A percentile compares a stretch with the other conserved stretches of the same genome.
phyloP scores from a whole-genome alignment of 495 filamentous ascomycete species.

The Durotheca rogersii region DNA sequence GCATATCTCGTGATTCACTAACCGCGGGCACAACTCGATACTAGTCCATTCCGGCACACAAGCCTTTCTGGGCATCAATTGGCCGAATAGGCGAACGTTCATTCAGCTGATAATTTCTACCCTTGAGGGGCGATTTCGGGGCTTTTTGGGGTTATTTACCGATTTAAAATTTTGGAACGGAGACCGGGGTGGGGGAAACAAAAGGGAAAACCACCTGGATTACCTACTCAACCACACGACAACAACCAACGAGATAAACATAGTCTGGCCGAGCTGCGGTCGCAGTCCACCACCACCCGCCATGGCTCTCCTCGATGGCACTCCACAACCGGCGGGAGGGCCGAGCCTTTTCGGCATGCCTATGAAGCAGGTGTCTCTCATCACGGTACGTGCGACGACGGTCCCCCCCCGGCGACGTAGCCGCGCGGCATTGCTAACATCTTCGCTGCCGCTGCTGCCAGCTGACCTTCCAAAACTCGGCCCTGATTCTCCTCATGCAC shows the following conservation, averaged over 20 bases:
- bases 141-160: no score
- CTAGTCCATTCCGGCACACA: no score
- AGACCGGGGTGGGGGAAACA: no score
- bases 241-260: conserved; percentile 3
- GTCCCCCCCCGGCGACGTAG: not conserved
- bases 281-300: conserved; percentile 8
- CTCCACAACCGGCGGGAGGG: conserved; percentile 40
- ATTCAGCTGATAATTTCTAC: conserved; percentile 4
- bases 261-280: not conserved
- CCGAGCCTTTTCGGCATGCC: conserved; percentile 62
- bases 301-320: conserved; percentile 43
- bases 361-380: conserved; percentile 75
- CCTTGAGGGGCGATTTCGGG: not conserved
- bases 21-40: no score
- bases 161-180: no score
- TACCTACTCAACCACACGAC: no score
- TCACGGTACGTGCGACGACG: conserved; percentile 60
- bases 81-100: conserved; percentile 1
- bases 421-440: conserved; percentile 31
- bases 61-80: conserved; percentile 10
- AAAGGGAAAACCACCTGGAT: not conserved
- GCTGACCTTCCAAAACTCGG: conserved; percentile 80
- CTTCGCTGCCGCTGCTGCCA: conserved; percentile 40
- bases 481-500: conserved; percentile 80
- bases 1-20: not conserved